Evolutionary conservation across 768 basidiomycete genomes (phyloP), one percentile per base, ranked within the genome.

Genomic region (Astraeus odoratus): DNA sequence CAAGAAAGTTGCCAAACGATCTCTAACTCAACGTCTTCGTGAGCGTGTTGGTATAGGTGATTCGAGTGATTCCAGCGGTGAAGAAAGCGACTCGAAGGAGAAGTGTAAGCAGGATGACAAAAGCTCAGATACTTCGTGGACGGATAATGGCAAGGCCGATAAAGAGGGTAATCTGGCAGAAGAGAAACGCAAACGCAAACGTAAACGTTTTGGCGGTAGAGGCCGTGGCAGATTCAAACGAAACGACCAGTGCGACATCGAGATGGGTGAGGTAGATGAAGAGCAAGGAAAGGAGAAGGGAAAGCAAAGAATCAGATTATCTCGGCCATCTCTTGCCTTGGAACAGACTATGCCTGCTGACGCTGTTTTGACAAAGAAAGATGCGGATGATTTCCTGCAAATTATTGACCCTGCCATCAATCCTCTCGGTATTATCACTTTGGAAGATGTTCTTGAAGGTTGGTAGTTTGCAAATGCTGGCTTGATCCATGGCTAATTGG

Each of bases 391-490:
- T 79, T 91, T 92, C 67, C 68, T 94, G 61, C 82, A 85, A 69
- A 76, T 76, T 31, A 76, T 91, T 43, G 89, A 93, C 59, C 86
- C 83, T 0, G 80, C 82, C 16, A 73, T 91, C 26, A 84, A 83
- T 71, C 90, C 89, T 2, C 71, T 93, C 20, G 92, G 92, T 40
- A 90, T 95, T 55, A 93, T 95, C 49, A 95, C 92, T 0, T 74
- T 95, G 2, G 92, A 95, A 64, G 92, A 95, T 51, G 87, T 95
- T 8, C 71, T 95, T 8, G 92, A 95, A 77, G 86, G 86, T 84
- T 42, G 18, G 57, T 55, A 31, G 8, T 18, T 16, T 6, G 12
- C 24, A 10, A 23, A 45, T 24, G 16, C 18, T 39, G 4, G 3
- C 16, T 31, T 5, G 8, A 12, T 35, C 5, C 3, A 5, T 16